A percentile compares a stretch with the other conserved stretches of the same genome.
Conservation (phyloP, 1,284 basidiomycete genomes). For the Ganoderma meredithae region DNA sequence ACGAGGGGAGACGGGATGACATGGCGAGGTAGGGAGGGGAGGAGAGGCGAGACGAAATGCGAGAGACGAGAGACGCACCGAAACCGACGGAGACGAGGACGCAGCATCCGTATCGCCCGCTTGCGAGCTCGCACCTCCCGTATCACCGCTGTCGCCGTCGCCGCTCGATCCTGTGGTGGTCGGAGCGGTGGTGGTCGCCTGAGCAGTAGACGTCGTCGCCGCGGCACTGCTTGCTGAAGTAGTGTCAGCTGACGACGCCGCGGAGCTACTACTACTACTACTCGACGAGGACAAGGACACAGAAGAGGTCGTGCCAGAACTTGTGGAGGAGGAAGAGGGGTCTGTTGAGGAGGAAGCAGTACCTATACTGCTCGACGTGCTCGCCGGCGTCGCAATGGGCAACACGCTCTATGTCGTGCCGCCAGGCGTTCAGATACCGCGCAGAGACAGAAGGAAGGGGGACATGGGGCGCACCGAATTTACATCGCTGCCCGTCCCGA, state of each 20-base stretch:
- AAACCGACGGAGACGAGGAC: not conserved
- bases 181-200: not conserved
- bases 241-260: constrained; percentile 4
- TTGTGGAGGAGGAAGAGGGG: not conserved
- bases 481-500: not conserved
- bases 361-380: not conserved
- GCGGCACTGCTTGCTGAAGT: not conserved
- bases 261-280: not conserved
- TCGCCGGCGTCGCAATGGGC: not conserved
- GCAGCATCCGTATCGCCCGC: not conserved
- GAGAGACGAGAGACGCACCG: not conserved
- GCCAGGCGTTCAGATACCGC: not conserved
- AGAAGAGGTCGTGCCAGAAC: not conserved
- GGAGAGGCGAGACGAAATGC: not conserved
- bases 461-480: not conserved
- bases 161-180: not conserved
- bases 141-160: not conserved
- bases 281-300: not conserved
- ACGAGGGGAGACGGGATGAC: not conserved
- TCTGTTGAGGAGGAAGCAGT: not conserved
- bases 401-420: not conserved
- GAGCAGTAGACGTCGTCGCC: not conserved
- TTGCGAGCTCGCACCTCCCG: not conserved
- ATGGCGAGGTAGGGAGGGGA: not conserved
- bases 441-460: not conserved